Conservation (phyloP, 805 yeast genomes). For the Candida berthetii region DNA sequence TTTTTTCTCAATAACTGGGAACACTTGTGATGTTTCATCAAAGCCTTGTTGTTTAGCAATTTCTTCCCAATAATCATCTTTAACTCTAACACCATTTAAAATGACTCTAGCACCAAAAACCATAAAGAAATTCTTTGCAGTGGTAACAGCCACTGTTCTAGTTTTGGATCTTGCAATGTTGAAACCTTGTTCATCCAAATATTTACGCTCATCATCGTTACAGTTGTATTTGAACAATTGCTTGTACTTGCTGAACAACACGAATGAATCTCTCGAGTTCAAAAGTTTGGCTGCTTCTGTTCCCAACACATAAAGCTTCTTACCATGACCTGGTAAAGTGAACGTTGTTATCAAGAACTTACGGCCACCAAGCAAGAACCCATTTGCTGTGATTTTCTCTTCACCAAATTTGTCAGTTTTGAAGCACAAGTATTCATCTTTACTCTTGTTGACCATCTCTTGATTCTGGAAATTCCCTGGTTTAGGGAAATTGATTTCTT, state of each 20-base stretch:
- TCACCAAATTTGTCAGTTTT: conserved; percentile 39
- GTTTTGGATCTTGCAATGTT: conserved; percentile 13
- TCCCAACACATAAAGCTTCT: conserved; percentile 32
- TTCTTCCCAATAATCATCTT: conserved; percentile 54
- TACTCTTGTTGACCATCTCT: conserved; percentile 13
- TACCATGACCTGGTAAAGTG: conserved; percentile 30
- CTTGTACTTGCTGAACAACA: conserved; percentile 37
- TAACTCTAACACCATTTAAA: conserved; percentile 38
- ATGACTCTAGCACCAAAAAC: conserved; percentile 46
- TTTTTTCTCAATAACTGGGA: conserved; percentile 14
- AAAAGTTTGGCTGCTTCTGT: conserved; percentile 34
- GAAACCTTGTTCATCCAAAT: conserved; percentile 25
- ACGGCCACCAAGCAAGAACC: conserved; percentile 31
- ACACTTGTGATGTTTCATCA: conserved; percentile 38
- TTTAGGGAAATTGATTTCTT: conserved; percentile 7
- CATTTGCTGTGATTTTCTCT: conserved; percentile 31
- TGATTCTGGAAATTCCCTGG: conserved; percentile 8
- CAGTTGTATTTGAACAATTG: conserved; percentile 30
- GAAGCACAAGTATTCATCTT: conserved; percentile 24
- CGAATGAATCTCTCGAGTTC: conserved; percentile 42
- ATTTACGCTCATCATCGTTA: conserved; percentile 29
- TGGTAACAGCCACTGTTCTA: conserved; percentile 14
- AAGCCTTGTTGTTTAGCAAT: conserved; percentile 35
- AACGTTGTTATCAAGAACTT: conserved; percentile 33
- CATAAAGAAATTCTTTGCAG: conserved; percentile 39